Conservation (phyloP, 306 rosid species). For the Prunus mume region DNA sequence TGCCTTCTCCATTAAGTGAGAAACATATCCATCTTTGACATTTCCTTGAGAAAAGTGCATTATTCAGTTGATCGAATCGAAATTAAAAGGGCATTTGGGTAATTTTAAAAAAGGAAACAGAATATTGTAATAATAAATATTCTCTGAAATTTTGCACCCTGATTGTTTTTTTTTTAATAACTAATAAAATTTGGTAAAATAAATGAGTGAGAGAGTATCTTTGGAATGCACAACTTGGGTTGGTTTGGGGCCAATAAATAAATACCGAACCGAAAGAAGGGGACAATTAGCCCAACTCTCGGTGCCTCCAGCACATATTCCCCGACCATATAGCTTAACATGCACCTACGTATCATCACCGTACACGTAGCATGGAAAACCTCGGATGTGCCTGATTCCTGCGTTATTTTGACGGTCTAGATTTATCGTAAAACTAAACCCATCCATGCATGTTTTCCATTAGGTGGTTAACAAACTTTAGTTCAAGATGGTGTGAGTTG, state of each 20-base stretch:
- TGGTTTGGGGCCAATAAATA: too few species aligned
- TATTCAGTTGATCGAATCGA: too few species aligned
- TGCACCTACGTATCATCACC: constrained; percentile 2
- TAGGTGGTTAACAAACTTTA: not conserved
- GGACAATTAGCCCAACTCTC: constrained; percentile 28
- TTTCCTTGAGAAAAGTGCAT: not conserved
- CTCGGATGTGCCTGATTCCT: constrained; percentile 3
- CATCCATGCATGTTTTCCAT: not conserved
- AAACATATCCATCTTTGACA: not conserved
- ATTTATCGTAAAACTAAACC: not conserved
- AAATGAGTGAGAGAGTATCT: too few species aligned
- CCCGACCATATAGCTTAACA: not conserved
- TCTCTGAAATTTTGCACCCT: too few species aligned
- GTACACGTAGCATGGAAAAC: constrained; percentile 12
- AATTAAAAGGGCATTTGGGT: too few species aligned
- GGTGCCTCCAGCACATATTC: constrained; percentile 23
- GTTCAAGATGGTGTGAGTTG: not conserved
- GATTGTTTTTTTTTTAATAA: too few species aligned
- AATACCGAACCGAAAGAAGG: not conserved
- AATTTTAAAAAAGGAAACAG: too few species aligned
- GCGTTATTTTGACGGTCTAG: not conserved
- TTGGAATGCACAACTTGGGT: too few species aligned
- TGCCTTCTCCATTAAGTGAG: not conserved
- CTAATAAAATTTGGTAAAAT: too few species aligned
- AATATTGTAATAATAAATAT: too few species aligned